Base-by-base conservation (phyloP, 2,329 filamentous ascomycete genomes). In the Botrytis fabae region DNA sequence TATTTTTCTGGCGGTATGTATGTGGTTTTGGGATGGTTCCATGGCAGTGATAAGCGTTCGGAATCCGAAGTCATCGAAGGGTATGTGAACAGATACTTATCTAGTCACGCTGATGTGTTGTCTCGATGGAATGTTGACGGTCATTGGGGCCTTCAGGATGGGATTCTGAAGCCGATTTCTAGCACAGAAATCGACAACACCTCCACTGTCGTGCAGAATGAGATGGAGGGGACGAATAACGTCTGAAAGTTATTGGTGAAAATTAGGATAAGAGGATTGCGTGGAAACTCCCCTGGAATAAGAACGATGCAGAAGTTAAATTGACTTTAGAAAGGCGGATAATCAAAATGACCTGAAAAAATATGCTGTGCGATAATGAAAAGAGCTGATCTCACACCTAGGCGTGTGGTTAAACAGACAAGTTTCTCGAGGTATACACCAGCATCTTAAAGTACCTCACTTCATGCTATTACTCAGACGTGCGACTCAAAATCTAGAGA, bases 331-430 rank as follows among this genome's bases (percentile, higher is more conserved):
- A 6, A n/a, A n/a, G 5, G 12, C 25, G 48, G 25, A n/a, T 16
- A 12, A n/a, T 44, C 42, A 44, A 44, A 20, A 44, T 20, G 7
- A 1, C 16, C 16, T 1, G 42, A 44, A 20, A 18, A 44, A 7
- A 18, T 16, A 51, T 25, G 20, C 44, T 14, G 22, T 16, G 48
- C 3, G 48, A n/a, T n/a, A 12, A n/a, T 16, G 5, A n/a, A 54
- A 54, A 54, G 12, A 16, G 25, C 48, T 2, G 0, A 7, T 54
- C n/a, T n/a, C 25, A 54, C 1, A 2, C 5, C 25, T 12, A 3
- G 48, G 12, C 12, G 25, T 16, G 25, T 14, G 2, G 0, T 16
- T n/a, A 5, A n/a, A 1, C 5, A n/a, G 25, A 54, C 4, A n/a
- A n/a, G n/a, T 0, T n/a, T n/a, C 12, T 54, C 25, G 16, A 8